Evolutionary conservation across 1,284 basidiomycete species (phyloP).

Genomic region (Cutaneotrichosporon sp.): DNA sequence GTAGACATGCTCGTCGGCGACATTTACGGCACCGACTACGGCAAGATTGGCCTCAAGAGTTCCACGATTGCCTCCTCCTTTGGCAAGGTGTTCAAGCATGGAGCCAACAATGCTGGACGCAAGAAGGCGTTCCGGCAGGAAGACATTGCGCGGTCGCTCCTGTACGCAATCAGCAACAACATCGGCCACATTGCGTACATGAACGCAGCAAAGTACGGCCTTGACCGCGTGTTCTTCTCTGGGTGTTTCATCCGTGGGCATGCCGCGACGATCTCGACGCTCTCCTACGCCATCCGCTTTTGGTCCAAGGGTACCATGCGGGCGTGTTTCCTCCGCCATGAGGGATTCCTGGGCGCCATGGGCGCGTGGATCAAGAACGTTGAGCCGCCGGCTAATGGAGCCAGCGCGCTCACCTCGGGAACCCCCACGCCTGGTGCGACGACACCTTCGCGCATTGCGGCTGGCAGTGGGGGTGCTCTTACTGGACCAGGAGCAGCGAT

Average conservation of each 20-base stretch:
- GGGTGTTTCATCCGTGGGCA: constrained; percentile 99
- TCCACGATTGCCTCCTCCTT: constrained; percentile 97
- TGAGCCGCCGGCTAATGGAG: constrained; percentile 30
- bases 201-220: constrained; percentile 98
- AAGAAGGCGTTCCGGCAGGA: constrained; percentile 80
- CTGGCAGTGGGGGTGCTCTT: too few species aligned
- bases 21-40: constrained; percentile 94
- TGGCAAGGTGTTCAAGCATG: constrained; percentile 95
- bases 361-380: constrained; percentile 97
- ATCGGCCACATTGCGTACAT: constrained; percentile 99
- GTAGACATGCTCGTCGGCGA: constrained; percentile 99
- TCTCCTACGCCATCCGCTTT: constrained; percentile 98
- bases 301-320: constrained; percentile 98
- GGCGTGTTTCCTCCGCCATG: constrained; percentile 93
- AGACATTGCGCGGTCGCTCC: constrained; percentile 88
- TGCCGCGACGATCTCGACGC: constrained; percentile 91
- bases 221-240: constrained; percentile 97
- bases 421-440: constrained; percentile 56
- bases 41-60: constrained; percentile 89
- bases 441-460: background rate
- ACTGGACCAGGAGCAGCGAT: background rate
- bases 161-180: constrained; percentile 98
- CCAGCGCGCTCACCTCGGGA: too few species aligned
- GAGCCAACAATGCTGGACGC: constrained; percentile 43
- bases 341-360: constrained; percentile 92